Evolutionary conservation across 306 rosid genomes (phyloP).

Genomic region (Urtica urens): DNA sequence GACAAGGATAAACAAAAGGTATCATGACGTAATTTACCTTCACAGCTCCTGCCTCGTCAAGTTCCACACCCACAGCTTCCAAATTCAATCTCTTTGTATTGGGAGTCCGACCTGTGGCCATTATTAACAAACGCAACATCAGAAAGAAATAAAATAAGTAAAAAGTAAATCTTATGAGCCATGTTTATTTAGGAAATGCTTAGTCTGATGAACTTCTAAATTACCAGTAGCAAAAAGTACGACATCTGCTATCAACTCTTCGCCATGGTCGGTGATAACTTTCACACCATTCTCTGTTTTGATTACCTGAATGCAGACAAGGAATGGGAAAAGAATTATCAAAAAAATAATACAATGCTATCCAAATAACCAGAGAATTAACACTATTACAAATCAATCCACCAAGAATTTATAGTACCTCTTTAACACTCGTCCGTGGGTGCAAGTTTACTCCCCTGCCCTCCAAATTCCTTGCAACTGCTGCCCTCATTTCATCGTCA

Average conservation of each 20-base stretch:
- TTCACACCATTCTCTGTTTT: conserved; percentile 74
- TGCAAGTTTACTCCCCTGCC: conserved; percentile 84
- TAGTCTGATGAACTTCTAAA: neutral
- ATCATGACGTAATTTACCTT: conserved; percentile 37
- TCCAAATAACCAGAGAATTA: neutral
- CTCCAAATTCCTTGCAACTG: conserved; percentile 87
- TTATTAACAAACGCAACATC: neutral
- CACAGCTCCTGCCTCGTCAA: conserved; percentile 58
- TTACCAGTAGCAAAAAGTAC: conserved; percentile 94
- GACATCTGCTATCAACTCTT: conserved; percentile 77
- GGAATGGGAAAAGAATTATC: conserved; percentile 9
- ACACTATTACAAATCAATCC: neutral
- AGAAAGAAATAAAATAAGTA: neutral
- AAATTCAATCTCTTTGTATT: conserved; percentile 87
- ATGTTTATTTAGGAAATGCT: neutral
- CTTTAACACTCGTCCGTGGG: conserved; percentile 54
- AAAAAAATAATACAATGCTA: conserved; percentile 1
- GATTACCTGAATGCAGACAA: conserved; percentile 39
- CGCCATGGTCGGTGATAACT: conserved; percentile 85
- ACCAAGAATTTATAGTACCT: conserved; percentile 33
- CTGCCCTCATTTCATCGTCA: conserved; percentile 98
- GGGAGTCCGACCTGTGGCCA: conserved; percentile 66
- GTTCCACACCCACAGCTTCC: conserved; percentile 68
- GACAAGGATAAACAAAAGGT: conserved; percentile 13
- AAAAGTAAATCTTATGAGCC: too few relatives aligned